Base-by-base conservation (phyloP, 306 rosid species). In the Cucumis melo region DNA sequence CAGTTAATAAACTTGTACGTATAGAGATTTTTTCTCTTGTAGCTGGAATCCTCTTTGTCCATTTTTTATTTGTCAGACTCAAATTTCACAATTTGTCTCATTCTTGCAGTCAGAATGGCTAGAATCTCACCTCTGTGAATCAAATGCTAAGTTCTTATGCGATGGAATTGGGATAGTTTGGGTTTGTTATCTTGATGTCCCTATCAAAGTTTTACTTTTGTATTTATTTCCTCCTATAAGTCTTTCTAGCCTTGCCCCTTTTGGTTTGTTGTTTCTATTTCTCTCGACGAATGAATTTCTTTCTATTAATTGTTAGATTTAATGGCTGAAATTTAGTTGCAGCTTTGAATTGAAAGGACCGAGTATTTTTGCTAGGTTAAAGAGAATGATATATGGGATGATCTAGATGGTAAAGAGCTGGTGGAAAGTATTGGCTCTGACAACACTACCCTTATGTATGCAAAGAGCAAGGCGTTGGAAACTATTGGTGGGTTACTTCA, bases 1-100 rank as follows among this genome's bases (percentile, higher is more conserved):
- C 90, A 54, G 91, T 96, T 78, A 86, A 87, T 75, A 90, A 81
- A 74, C 83, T 93, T 83, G 98, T 93, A 73, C 29, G 92, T 87
- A 72, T 74, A 75, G 38, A n/a, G 46, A 74, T 42, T 75, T 78
- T 78, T 78, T 10, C 55, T 11, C 74, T 39, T 34, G 55, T 10
- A 41, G 44, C 81, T 72, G 59, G 29, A 48, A 55, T 50, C 29
- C 10, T 64, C 46, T 63, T 36, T 36, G 2, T 63, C 27, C n/a
- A 12, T 3, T 15, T 24, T 50, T n/a, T 72, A 9, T 62, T 42
- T 32, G 74, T 29, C 48, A 76, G 29, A 27, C 29, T 27, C 29
- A 57, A 5, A 73, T 14, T 23, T 70, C 57, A 70, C 59, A 5
- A 34, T 79, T 75, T 66, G 14, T 74, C 75, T 23, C 44, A 71